Conservation (phyloP, 768 basidiomycete species). For the Guyanaporus albipodus region DNA sequence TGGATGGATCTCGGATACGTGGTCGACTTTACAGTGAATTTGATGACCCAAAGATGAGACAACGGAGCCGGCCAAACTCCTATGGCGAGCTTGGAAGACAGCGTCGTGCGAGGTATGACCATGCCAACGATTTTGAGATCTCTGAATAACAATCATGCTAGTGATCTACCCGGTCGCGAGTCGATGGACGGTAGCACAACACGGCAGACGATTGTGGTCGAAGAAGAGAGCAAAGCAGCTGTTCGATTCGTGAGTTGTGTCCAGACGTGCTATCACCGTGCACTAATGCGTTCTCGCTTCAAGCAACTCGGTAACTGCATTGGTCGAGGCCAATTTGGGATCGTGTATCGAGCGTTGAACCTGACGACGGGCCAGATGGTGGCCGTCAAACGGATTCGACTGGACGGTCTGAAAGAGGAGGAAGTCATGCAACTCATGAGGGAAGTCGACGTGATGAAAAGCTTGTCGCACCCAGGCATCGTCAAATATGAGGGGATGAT, state of each 20-base stretch:
- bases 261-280: not conserved
- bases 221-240: slow-evolving; percentile 76
- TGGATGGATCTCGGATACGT: slow-evolving; percentile 39
- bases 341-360: slow-evolving; percentile 93
- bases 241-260: slow-evolving; percentile 71
- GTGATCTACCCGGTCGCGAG: slow-evolving; percentile 60
- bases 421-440: slow-evolving; percentile 90
- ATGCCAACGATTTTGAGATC: slow-evolving; percentile 63
- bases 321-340: slow-evolving; percentile 94
- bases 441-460: slow-evolving; percentile 91
- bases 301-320: slow-evolving; percentile 99
- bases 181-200: slow-evolving; percentile 61
- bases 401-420: slow-evolving; percentile 87
- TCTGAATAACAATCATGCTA: slow-evolving; percentile 51
- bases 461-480: slow-evolving; percentile 89
- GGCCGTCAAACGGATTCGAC: slow-evolving; percentile 94
- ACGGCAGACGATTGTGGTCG: slow-evolving; percentile 67
- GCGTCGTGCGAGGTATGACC: slow-evolving; percentile 63
- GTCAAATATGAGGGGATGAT: slow-evolving; percentile 98
- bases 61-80: slow-evolving; percentile 59
- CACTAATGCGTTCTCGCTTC: slow-evolving; percentile 9
- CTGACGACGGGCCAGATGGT: slow-evolving; percentile 94
- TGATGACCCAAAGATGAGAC: slow-evolving; percentile 49
- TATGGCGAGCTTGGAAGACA: slow-evolving; percentile 63
- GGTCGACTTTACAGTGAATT: slow-evolving; percentile 74